Evolutionary conservation across 1,139 yeast genomes (phyloP), one percentile per base, ranked within the genome.

Genomic region (Yamadazyma dushanensis): DNA sequence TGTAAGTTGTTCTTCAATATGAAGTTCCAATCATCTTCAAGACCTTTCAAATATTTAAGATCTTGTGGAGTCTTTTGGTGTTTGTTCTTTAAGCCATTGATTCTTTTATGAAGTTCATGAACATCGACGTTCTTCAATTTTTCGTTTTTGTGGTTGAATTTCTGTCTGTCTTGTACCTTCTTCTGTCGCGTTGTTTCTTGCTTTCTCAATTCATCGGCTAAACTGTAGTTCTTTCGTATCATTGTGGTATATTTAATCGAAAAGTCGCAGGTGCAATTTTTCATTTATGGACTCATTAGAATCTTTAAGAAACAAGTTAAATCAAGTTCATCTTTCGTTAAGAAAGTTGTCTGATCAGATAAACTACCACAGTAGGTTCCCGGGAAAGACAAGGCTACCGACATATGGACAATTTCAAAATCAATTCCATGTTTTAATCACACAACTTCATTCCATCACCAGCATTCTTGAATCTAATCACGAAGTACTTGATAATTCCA

Each of bases 401-500:
- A 56, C 59, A 21, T 69, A 68, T 45, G 63, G 61, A 10, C 69
- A 64, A 39, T 60, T 67, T 33, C 96, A 87, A 50, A 82, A 83
- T 43, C 97, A 90, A 57, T 78, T 88, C 51, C 88, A 81, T 49
- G 88, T 90, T 25, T 73, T 89, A 14, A 61, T 89, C 23, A 85
- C 95, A 10, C 97, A 92, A 55, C 64, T 90, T 33, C 76, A 78
- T 26, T 80, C 95, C 1, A 73, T 90, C 9, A 78, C 95, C 0
- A 64, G 77, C 9, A 82, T 87, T 3, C 56, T 90, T 25, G 79
- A 81, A 33, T 72, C 72, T 37, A 79, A 83, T 51, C 73, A 76
- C 8, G 83, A 77, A 7, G 57, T 75, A 0, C 64, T 92, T 17
- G 73, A 73, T 31, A 63, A 76, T 10, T 80, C 95, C 1, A 88